phyloP scores from a whole-genome alignment of 2,329 filamentous ascomycete species.

The Ascochyta rabiei region DNA sequence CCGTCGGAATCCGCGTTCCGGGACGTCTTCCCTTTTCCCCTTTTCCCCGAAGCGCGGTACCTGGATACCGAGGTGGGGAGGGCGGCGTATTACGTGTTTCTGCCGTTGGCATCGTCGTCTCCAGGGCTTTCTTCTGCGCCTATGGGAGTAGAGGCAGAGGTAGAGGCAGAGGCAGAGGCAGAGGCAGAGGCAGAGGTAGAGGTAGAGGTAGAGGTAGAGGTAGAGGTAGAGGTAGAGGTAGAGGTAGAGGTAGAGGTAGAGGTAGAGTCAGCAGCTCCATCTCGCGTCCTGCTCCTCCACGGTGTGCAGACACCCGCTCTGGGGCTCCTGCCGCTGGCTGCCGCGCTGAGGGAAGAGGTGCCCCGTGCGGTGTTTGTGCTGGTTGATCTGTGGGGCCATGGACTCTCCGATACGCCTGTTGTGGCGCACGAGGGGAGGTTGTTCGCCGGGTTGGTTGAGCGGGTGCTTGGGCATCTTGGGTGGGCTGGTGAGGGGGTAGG shows the following conservation, averaged over 20 bases:
- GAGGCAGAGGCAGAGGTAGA: no score
- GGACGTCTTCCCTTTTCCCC: no score
- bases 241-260: no score
- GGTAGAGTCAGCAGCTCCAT: no score
- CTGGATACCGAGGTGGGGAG: constrained; percentile 42
- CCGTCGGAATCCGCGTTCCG: constrained; percentile 48
- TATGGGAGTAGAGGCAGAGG: no score
- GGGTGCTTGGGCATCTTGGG: constrained; percentile 47
- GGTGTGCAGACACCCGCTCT: constrained; percentile 60
- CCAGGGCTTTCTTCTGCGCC: no score
- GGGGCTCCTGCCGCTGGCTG: constrained; percentile 54
- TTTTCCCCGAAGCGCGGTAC: constrained; percentile 50
- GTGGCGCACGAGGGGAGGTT: constrained; percentile 49
- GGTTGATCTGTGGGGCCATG: constrained; percentile 61
- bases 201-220: no score
- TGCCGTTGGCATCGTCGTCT: no score
- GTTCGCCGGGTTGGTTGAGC: constrained; percentile 53
- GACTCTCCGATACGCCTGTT: constrained; percentile 57
- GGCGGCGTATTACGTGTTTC: constrained; percentile 51
- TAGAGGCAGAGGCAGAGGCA: no score
- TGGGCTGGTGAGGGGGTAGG: constrained; percentile 42
- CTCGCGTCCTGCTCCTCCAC: constrained; percentile 55
- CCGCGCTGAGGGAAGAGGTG: constrained; percentile 43
- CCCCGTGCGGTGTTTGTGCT: constrained; percentile 51
- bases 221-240: no score